These are phyloP conservation scores for Kuraishia hungarica DNA, from an alignment of 805 yeast genomes.

Conservation along the genomic window DNA sequence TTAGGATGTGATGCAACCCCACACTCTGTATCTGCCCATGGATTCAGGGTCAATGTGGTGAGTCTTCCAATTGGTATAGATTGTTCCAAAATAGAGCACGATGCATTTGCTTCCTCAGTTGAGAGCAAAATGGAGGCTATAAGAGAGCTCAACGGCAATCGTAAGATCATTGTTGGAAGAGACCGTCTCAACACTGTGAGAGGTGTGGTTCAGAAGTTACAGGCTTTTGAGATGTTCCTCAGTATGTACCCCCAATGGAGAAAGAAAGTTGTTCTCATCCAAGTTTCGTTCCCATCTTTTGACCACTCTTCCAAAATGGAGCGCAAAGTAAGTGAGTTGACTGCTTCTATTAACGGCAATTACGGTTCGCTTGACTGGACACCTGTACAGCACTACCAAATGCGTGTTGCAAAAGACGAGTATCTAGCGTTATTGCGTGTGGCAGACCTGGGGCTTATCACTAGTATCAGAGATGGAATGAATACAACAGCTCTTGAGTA, in stretches of 20 bases:
- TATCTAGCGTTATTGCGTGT: conserved; percentile 80
- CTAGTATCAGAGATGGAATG: conserved; percentile 93
- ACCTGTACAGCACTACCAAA: conserved; percentile 90
- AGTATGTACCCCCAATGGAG: conserved; percentile 92
- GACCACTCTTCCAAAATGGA: conserved; percentile 59
- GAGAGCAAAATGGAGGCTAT: conserved; percentile 61
- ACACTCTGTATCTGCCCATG: conserved; percentile 58
- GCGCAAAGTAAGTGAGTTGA: conserved; percentile 74
- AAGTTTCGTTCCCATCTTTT: conserved; percentile 78
- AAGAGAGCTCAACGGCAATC: conserved; percentile 49
- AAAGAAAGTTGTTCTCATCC: conserved; percentile 78
- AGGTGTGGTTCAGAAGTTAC: conserved; percentile 88
- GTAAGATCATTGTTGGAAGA: conserved; percentile 84
- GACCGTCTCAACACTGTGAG: conserved; percentile 88
- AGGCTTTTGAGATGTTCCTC: conserved; percentile 83
- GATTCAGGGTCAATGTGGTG: conserved; percentile 64
- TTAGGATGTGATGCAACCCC: conserved; percentile 71
- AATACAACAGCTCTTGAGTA: conserved; percentile 92
- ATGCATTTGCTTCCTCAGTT: conserved; percentile 40
- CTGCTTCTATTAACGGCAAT: conserved; percentile 73
- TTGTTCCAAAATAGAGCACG: conserved; percentile 55
- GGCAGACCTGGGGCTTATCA: conserved; percentile 85
- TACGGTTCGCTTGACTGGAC: conserved; percentile 76
- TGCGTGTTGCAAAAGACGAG: conserved; percentile 81
- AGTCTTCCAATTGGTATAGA: conserved; percentile 89